Percentiles rank a stretch among this genome's conserved stretches.
Conservation (phyloP, 345 rosid species). For the Eutrema heterophyllum region DNA sequence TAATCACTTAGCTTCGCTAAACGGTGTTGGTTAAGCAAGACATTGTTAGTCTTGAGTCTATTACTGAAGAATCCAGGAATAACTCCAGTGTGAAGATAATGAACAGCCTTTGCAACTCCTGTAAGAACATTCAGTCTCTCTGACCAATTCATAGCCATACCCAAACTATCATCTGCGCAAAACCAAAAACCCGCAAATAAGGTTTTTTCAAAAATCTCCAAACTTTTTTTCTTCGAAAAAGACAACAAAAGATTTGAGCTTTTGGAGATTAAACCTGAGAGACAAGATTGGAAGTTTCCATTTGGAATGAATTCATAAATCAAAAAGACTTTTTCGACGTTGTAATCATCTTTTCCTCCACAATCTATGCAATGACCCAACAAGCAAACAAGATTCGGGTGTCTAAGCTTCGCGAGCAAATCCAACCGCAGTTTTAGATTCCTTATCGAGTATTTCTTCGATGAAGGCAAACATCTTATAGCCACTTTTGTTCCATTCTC, state of each 20-base stretch:
- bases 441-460: conserved; percentile 69
- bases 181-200: not conserved
- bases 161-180: conserved; percentile 53
- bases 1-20: conserved; percentile 74
- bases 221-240: not conserved
- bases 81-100: conserved; percentile 78
- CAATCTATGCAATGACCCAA: conserved; percentile 81
- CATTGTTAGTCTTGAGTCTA: conserved; percentile 54
- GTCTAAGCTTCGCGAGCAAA: conserved; percentile 80
- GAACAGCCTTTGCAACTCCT: conserved; percentile 68
- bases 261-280: conserved; percentile 37
- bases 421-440: conserved; percentile 73
- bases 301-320: conserved; percentile 64
- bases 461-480: conserved; percentile 54
- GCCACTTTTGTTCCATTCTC: conserved; percentile 74
- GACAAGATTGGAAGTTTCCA: conserved; percentile 55
- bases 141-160: conserved; percentile 53
- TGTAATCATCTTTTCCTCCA: conserved; percentile 53
- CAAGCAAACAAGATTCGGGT: conserved; percentile 79
- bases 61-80: conserved; percentile 80
- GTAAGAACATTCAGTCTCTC: conserved; percentile 55
- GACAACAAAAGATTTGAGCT: not conserved
- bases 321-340: conserved; percentile 53
- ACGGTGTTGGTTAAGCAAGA: conserved; percentile 58
- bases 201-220: not conserved